Evolutionary conservation across 139 green algal genomes (phyloP).

Genomic region (Spirogloea muscicola): DNA sequence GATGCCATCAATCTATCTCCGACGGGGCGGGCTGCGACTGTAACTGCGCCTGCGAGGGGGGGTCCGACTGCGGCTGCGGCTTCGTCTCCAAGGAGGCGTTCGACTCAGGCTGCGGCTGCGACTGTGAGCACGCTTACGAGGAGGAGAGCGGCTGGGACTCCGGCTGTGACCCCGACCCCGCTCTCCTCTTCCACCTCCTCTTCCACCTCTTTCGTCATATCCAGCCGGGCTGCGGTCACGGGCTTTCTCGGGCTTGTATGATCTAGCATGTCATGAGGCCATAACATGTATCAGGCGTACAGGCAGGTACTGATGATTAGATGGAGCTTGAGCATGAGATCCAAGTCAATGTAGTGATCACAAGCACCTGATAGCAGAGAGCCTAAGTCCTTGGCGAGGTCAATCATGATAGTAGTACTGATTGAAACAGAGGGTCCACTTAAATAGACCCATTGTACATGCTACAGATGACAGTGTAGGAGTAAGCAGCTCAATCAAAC

Average conservation of each 20-base stretch:
- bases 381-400: too few relatives aligned
- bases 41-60: conserved; percentile 10
- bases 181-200: neutral
- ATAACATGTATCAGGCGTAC: too few relatives aligned
- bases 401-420: too few relatives aligned
- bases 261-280: too few relatives aligned
- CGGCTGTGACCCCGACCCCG: neutral
- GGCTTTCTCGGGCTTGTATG: neutral
- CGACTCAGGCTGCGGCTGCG: neutral
- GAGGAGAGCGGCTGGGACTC: neutral
- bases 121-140: neutral
- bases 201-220: neutral
- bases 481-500: neutral
- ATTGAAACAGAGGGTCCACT: neutral
- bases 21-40: conserved; percentile 16
- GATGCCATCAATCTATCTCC: too few relatives aligned
- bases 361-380: too few relatives aligned
- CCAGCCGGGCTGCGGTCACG: neutral
- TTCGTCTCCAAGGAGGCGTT: neutral
- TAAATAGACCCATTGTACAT: neutral
- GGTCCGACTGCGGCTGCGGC: conserved; percentile 4
- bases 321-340: too few relatives aligned
- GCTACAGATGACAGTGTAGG: neutral
- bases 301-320: neutral
- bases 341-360: too few relatives aligned